Evolutionary conservation across 2,329 filamentous ascomycete species (phyloP), one percentile per base, ranked within the genome.

Genomic region (Chrysoporthe deuterocubensis): DNA sequence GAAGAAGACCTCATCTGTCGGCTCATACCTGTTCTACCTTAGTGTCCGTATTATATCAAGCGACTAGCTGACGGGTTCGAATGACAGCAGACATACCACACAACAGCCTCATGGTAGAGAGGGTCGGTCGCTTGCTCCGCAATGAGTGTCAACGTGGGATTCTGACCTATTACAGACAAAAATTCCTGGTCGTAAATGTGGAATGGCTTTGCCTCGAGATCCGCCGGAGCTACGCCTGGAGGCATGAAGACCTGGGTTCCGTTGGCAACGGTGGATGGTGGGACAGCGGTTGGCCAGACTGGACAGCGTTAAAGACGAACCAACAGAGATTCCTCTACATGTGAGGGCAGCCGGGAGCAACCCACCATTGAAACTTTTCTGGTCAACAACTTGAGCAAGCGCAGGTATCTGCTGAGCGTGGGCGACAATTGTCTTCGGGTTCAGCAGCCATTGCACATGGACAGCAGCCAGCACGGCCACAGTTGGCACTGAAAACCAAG

Each of bases 41-140:
- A 48, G 46, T 52, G 26, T 16, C 26, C 21, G 34, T 11, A 13
- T n/a, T n/a, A 34, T 9, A 13, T 37, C 8, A 9, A 40, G 37
- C 14, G 16, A 42, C 13, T 6, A 32, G 4, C 18, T 2, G n/a
- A 42, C 5, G 16, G 32, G 18, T 13, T 13, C 34, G 14, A 14
- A 2, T 7, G 13, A n/a, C 2, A 8, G 37, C 34, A 4, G n/a
- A 26, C 21, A 13, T 80, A 82, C 83, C 84, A 88, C 0, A 85
- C 80, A 11, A 85, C 83, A 7, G 85, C 85, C 71, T 88, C 86
- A 65, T 88, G 86, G 57, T 85, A 88, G 5, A 85, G 71, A 0
- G 83, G 83, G 59, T 85, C 78, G 0, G 74, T 75, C 0, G 77
- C 79, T 0, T 81, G 78, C 4, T 80, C 76, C 1, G 82, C 83